phyloP scores from a whole-genome alignment of 2,329 filamentous ascomycete genomes.

The Colletotrichum sp. region DNA sequence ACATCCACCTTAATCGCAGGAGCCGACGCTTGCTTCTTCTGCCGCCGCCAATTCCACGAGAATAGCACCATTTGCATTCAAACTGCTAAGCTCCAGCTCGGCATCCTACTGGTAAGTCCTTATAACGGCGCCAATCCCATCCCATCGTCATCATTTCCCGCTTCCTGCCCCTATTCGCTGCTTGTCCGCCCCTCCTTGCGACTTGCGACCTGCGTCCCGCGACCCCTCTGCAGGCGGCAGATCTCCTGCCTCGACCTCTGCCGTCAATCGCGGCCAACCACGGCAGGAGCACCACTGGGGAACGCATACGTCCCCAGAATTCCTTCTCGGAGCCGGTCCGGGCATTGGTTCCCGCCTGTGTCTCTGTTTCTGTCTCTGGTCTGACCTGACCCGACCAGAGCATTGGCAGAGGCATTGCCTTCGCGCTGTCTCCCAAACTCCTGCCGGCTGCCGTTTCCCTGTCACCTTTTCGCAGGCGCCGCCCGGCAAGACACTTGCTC shows the following conservation, averaged over 20 bases:
- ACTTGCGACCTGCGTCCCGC: background rate
- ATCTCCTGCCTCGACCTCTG: slow-evolving; percentile 4
- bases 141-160: background rate
- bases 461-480: slow-evolving; percentile 3
- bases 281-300: background rate
- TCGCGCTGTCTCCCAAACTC: background rate
- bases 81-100: background rate
- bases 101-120: slow-evolving; percentile 1
- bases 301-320: background rate
- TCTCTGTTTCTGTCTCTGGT: background rate
- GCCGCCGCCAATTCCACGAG: background rate
- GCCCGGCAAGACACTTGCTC: background rate
- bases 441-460: slow-evolving; percentile 7
- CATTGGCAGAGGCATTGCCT: background rate
- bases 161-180: background rate
- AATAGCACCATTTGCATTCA: background rate
- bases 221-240: slow-evolving; percentile 4
- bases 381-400: background rate
- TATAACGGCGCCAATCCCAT: background rate
- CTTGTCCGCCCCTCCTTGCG: background rate
- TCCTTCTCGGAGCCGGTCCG: background rate
- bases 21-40: background rate
- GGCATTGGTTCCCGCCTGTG: background rate
- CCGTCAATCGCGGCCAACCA: slow-evolving; percentile 3
- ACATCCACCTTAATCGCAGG: background rate